phyloP scores from a whole-genome alignment of 495 filamentous ascomycete genomes.

The Astrocystis sublimbata region DNA sequence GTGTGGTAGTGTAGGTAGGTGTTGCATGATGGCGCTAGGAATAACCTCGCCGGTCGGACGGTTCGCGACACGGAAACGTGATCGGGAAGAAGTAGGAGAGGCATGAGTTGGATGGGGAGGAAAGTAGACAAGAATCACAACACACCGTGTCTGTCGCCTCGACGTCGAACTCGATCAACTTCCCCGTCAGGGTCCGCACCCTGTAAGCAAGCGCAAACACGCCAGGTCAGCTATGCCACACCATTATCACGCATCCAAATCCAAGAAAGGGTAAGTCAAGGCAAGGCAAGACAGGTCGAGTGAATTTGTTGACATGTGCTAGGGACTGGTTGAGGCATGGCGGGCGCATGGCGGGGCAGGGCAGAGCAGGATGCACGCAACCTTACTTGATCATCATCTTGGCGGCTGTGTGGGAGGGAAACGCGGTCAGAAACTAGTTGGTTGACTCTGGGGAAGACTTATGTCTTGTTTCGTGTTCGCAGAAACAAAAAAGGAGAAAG shows the following conservation, averaged over 20 bases:
- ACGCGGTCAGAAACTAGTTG: neutral
- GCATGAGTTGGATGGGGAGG: no score
- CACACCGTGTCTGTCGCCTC: slow-evolving; percentile 84
- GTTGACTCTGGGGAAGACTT: neutral
- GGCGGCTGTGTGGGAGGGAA: slow-evolving; percentile 17
- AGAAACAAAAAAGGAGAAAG: no score
- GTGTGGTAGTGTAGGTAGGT: no score
- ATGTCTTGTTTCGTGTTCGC: no score
- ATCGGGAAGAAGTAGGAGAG: neutral
- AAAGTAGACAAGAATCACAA: slow-evolving; percentile 18
- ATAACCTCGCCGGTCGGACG: no score
- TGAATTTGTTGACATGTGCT: neutral
- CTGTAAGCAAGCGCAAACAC: slow-evolving; percentile 44
- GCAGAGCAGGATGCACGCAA: slow-evolving; percentile 15
- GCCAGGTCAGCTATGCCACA: no score
- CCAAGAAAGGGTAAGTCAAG: no score
- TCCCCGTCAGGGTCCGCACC: slow-evolving; percentile 96
- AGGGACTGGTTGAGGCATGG: no score
- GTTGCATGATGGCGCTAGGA: neutral
- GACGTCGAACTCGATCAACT: slow-evolving; percentile 98
- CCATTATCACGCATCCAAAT: no score
- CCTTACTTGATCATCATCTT: slow-evolving; percentile 52
- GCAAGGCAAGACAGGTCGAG: neutral
- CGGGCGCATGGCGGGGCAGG: neutral
- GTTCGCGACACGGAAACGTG: neutral